phyloP scores from a whole-genome alignment of 192 early-diverging fungal species.

The Podila epicladia region DNA sequence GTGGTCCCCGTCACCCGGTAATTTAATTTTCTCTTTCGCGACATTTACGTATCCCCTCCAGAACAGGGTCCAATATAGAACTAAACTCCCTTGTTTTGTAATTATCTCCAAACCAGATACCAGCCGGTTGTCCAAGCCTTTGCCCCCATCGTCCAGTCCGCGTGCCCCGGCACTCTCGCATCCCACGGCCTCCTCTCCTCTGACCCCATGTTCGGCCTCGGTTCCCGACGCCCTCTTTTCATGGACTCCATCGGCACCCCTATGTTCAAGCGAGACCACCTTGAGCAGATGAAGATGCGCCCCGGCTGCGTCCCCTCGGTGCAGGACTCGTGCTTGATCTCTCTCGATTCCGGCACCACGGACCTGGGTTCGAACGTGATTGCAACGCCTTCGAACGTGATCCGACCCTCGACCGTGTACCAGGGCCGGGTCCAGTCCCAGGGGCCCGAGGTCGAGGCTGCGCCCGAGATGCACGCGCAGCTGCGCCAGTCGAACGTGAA shows the following conservation, averaged over 20 bases:
- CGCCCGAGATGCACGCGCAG: conserved; percentile 6
- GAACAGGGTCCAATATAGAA: no score
- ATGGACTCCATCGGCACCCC: neutral
- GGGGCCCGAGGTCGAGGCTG: conserved; percentile 12
- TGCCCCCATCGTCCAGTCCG: conserved; percentile 27
- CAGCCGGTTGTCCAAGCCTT: conserved; percentile 26
- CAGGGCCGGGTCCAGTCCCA: conserved; percentile 25
- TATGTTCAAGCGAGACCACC: neutral
- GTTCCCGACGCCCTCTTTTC: neutral
- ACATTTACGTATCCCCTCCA: no score
- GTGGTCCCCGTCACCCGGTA: conserved; percentile 19
- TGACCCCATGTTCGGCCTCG: neutral
- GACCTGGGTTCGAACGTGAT: conserved; percentile 31
- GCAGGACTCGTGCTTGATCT: conserved; percentile 11
- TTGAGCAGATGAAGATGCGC: neutral
- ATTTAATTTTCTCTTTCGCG: no score
- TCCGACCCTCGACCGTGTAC: conserved; percentile 32
- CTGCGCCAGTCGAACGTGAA: conserved; percentile 16
- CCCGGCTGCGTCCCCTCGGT: conserved; percentile 19
- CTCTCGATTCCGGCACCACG: conserved; percentile 1
- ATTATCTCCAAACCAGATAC: neutral
- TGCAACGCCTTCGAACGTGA: conserved; percentile 4
- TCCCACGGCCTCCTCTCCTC: neutral
- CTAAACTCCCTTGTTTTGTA: no score
- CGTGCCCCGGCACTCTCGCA: neutral